These are phyloP conservation scores for Acanthamoeba lenticulata DNA, from an alignment of 208 protist species.

Conservation along the genomic window DNA sequence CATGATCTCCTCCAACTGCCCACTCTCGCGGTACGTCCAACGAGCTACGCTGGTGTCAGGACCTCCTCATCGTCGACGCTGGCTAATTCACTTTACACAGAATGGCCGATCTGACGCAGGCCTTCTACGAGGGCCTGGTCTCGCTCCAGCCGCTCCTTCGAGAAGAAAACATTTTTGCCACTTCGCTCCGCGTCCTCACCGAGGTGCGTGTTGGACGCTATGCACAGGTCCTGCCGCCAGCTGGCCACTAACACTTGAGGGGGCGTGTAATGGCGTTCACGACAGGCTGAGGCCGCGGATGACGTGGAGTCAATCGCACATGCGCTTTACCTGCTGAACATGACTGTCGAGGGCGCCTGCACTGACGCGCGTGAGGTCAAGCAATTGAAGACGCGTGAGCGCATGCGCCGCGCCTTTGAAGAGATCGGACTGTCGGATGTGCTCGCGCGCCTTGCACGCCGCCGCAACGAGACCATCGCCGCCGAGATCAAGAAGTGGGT, in stretches of 20 bases:
- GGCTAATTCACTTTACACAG: not conserved
- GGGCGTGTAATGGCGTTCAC: too few species aligned
- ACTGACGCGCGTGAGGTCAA: not conserved
- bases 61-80: not conserved
- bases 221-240: too few species aligned
- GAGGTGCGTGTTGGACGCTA: not conserved
- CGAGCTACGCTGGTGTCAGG: too few species aligned
- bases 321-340: not conserved
- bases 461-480: too few species aligned
- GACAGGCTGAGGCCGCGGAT: not conserved
- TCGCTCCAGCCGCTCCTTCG: not conserved
- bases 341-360: not conserved
- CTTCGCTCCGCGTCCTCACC: not conserved
- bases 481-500: too few species aligned
- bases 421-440: not conserved
- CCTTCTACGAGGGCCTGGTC: not conserved
- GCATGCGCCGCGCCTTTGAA: not conserved
- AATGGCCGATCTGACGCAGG: not conserved
- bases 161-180: not conserved
- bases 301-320: not conserved
- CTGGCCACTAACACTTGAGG: too few species aligned
- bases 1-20: not conserved
- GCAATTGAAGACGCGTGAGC: not conserved
- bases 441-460: too few species aligned
- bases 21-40: not conserved